Percentiles rank a stretch among this genome's conserved stretches.
Conservation (phyloP, 495 filamentous ascomycete genomes). For the Rostrohypoxylon terebratum region DNA sequence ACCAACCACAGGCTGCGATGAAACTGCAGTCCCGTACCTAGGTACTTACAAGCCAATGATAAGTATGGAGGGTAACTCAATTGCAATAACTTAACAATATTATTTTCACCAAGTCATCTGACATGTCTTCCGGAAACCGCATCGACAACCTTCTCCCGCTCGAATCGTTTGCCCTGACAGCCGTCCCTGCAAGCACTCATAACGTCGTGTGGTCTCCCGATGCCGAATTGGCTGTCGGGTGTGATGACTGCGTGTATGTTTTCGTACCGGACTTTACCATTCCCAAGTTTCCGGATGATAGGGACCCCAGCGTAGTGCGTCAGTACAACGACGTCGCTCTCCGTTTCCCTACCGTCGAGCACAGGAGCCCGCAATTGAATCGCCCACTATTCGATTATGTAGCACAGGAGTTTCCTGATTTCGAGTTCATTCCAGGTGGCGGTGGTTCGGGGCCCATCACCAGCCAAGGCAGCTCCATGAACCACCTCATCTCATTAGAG, state of each 20-base stretch:
- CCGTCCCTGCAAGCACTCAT: slow-evolving; percentile 57
- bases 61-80: too few species aligned
- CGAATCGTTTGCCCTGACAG: slow-evolving; percentile 57
- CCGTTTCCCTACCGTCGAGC: slow-evolving; percentile 46
- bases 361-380: slow-evolving; percentile 43
- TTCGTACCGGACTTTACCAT: slow-evolving; percentile 59
- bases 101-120: not conserved
- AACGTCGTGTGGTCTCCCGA: slow-evolving; percentile 63
- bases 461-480: slow-evolving; percentile 60
- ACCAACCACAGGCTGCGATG: slow-evolving; percentile 8
- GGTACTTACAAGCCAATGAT: not conserved
- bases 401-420: slow-evolving; percentile 33
- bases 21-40: not conserved
- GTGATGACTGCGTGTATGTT: slow-evolving; percentile 61
- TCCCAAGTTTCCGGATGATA: slow-evolving; percentile 7
- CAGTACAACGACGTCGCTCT: slow-evolving; percentile 47
- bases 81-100: slow-evolving; percentile 4
- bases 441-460: slow-evolving; percentile 58
- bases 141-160: slow-evolving; percentile 53
- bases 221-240: slow-evolving; percentile 59
- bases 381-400: slow-evolving; percentile 40
- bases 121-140: slow-evolving; percentile 24
- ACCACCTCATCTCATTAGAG: slow-evolving; percentile 57
- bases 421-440: slow-evolving; percentile 50
- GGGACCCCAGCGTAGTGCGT: slow-evolving; percentile 14